A percentile compares a stretch with the other conserved stretches of the same genome.
These are phyloP conservation scores for Lodderomyces theae DNA, from an alignment of 1,139 yeast species.

Conservation along the genomic window DNA sequence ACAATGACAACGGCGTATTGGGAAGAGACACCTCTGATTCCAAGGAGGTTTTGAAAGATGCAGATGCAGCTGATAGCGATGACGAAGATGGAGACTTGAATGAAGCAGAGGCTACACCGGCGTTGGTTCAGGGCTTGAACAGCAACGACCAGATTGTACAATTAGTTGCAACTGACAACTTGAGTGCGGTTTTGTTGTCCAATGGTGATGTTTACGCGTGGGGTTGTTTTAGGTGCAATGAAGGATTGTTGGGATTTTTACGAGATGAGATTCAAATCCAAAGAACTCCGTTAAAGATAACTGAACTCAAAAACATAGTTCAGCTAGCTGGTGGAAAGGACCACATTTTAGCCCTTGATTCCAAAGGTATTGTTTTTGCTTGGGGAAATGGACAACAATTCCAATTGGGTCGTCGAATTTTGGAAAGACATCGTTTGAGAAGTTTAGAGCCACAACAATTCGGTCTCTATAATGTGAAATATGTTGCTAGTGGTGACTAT, in stretches of 20 bases:
- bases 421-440: conserved; percentile 71
- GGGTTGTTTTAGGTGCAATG: conserved; percentile 95
- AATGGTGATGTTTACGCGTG: conserved; percentile 93
- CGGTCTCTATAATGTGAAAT: conserved; percentile 72
- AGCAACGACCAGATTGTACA: conserved; percentile 56
- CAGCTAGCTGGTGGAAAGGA: conserved; percentile 92
- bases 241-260: conserved; percentile 84
- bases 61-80: conserved; percentile 67
- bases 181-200: conserved; percentile 75
- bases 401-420: conserved; percentile 81
- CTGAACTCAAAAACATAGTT: conserved; percentile 65
- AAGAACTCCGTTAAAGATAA: conserved; percentile 61
- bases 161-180: conserved; percentile 89
- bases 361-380: conserved; percentile 82
- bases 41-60: conserved; percentile 60
- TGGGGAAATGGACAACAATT: conserved; percentile 98
- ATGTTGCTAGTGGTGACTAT: conserved; percentile 90
- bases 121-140: conserved; percentile 37
- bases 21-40: conserved; percentile 81
- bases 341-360: conserved; percentile 80
- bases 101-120: conserved; percentile 86
- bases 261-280: conserved; percentile 61
- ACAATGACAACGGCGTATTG: conserved; percentile 85
- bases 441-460: conserved; percentile 76
- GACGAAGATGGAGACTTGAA: conserved; percentile 83